Base-by-base conservation (phyloP, 257 asterid genomes). In the Misopates orontium region DNA sequence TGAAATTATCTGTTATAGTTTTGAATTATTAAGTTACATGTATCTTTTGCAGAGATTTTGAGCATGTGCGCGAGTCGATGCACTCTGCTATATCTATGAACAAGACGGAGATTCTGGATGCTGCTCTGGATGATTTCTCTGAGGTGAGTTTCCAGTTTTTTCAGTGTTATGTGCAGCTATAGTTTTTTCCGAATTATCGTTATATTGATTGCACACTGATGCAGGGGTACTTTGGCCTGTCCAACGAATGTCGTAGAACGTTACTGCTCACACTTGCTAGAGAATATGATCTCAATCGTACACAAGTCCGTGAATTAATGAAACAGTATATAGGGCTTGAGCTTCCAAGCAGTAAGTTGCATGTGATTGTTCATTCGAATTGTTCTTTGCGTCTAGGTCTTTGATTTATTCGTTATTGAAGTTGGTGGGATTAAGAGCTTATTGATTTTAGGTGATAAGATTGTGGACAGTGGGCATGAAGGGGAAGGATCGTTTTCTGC, bases 281-380 rank as follows among this genome's bases (percentile, higher is more conserved):
- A 76, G 97, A 92, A 67, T 89, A 92, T 73, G 96, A 92, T 82
- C 91, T 92, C 51, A 82, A 83, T 60, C 80, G 98, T 73, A 70
- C 55, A 42, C 95, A 84, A 75, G 96, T 92, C 74, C 80, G 75
- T 57, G 90, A 92, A 62, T 40, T 92, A 74, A 84, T 89, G 97
- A 87, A 84, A 83, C 96, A 89, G 42, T 90, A 92, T 84, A 93
- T 89, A 19, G 88, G 75, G 62, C 89, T 92, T 78, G 89, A 85
- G 80, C 95, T 87, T 70, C 95, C 95, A 54, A 72, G 70, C 68
- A 83, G 98, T 85, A 71, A 70, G 89, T 77, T 79, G 70, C 66
- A 21, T 68, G 40, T 40, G 11, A 15, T 45, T 49, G 21, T 62
- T 78, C 23, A 32, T 61, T 65, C 36, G 5, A 17, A n/a, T 60